Conservation (phyloP, 2,329 filamentous ascomycete species). For the Fusarium caatingaense region DNA sequence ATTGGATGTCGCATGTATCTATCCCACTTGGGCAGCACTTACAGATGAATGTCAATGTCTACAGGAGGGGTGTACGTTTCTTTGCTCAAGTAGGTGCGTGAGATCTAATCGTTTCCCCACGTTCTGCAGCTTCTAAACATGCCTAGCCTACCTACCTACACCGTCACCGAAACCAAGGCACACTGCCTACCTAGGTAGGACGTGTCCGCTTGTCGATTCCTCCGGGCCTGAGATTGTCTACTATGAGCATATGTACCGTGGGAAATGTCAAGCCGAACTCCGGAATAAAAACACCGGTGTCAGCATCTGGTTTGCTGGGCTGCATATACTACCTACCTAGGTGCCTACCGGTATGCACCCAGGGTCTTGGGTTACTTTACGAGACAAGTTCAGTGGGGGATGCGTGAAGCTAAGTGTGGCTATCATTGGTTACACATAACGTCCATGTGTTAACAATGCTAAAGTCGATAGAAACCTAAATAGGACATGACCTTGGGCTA, state of each 20-base stretch:
- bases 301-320: neutral
- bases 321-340: constrained; percentile 2
- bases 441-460: constrained; percentile 8
- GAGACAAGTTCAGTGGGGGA: constrained; percentile 10
- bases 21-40: neutral
- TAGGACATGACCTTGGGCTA: neutral
- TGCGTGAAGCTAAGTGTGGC: constrained; percentile 7
- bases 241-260: neutral
- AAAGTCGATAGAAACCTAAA: constrained; percentile 8
- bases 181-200: neutral
- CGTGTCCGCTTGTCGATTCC: neutral
- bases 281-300: constrained; percentile 1
- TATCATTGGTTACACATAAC: constrained; percentile 16
- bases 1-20: neutral
- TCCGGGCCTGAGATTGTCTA: neutral
- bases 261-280: neutral
- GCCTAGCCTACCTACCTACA: neutral
- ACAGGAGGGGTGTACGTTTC: neutral
- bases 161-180: neutral
- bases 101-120: constrained; percentile 19
- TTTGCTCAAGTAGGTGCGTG: constrained; percentile 3
- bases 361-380: constrained; percentile 14
- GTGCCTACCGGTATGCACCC: constrained; percentile 8
- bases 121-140: constrained; percentile 6
- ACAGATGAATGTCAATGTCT: neutral